Evolutionary conservation across 345 rosid genomes (phyloP).

Genomic region (Eucalyptus camaldulensis): DNA sequence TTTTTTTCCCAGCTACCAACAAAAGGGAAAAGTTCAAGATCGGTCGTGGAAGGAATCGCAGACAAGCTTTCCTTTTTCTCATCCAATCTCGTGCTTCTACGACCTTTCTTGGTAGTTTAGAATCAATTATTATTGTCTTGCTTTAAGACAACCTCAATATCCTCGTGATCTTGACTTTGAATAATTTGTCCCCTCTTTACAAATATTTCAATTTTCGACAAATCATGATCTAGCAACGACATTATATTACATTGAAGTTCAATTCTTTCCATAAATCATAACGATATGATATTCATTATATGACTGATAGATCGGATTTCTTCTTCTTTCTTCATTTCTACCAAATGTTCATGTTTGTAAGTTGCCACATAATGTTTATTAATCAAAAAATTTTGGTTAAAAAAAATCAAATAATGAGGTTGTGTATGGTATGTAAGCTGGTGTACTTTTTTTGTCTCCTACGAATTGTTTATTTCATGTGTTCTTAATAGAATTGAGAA

Average conservation of each 20-base stretch:
- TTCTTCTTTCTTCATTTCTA: neutral
- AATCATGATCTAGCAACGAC: no score
- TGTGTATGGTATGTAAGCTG: no score
- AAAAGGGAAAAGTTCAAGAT: neutral
- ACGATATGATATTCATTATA: no score
- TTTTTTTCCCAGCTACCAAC: neutral
- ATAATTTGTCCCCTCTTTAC: neutral
- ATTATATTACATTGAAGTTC: no score
- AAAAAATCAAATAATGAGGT: no score
- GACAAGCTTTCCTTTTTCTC: neutral
- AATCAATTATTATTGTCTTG: neutral
- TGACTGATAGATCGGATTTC: neutral
- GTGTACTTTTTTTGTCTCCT: no score
- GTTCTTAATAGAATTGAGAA: no score
- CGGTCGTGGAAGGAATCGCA: accelerated
- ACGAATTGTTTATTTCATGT: no score
- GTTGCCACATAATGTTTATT: neutral
- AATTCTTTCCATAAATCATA: no score
- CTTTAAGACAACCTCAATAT: neutral
- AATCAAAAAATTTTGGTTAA: neutral
- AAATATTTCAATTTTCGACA: accelerated
- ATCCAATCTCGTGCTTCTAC: neutral
- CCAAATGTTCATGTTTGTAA: no score
- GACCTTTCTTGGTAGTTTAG: accelerated
- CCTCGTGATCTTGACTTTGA: neutral